phyloP scores from a whole-genome alignment of 306 rosid species.

The Quercus glauca region DNA sequence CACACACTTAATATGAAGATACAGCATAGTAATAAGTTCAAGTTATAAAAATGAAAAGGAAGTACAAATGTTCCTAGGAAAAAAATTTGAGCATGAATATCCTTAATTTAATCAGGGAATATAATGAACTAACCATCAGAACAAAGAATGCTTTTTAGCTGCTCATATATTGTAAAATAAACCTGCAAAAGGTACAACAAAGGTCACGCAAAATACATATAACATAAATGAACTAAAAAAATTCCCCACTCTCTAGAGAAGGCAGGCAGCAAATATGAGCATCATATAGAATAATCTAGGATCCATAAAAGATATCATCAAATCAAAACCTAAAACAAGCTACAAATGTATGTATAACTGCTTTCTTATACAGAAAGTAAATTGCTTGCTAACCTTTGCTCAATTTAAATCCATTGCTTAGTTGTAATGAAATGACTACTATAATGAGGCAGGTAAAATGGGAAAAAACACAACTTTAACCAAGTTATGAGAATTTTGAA shows the following conservation, averaged over 20 bases:
- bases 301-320: not conserved
- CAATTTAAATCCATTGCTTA: not conserved
- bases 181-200: constrained; percentile 44
- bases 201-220: not conserved
- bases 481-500: not conserved
- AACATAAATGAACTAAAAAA: not conserved
- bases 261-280: constrained; percentile 1
- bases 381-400: not conserved
- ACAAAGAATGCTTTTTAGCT: constrained; percentile 56
- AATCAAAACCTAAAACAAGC: not conserved
- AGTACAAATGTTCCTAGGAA: not conserved
- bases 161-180: constrained; percentile 69
- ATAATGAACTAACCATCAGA: constrained; percentile 53
- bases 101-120: constrained; percentile 6
- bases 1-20: not conserved
- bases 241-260: constrained; percentile 10
- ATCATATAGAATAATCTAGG: not conserved
- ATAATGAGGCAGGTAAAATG: not conserved
- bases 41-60: constrained; percentile 1
- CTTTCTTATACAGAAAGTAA: not conserved
- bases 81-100: not conserved
- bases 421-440: not conserved
- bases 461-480: not conserved
- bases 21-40: constrained; percentile 15
- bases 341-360: not conserved